A percentile compares a stretch with the other conserved stretches of the same genome.
Evolutionary conservation across 2,329 filamentous ascomycete genomes (phyloP).

Genomic region (Colletotrichum paranaense): DNA sequence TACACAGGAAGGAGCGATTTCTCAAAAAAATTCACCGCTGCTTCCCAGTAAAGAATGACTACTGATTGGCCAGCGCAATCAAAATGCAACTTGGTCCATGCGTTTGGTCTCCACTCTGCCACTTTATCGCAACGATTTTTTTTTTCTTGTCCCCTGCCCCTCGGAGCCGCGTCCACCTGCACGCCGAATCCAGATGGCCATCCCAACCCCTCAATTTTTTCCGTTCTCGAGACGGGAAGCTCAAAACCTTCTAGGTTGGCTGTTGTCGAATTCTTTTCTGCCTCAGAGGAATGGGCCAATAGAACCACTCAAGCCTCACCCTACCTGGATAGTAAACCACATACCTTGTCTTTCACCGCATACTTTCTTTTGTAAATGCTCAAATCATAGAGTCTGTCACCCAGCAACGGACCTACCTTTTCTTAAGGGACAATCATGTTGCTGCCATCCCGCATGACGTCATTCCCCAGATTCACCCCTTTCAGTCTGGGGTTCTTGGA

Average conservation of each 20-base stretch:
- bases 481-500: neutral
- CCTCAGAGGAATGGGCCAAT: neutral
- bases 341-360: neutral
- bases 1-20: constrained; percentile 48
- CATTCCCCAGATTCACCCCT: constrained; percentile 1
- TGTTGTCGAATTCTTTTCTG: neutral
- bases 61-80: neutral
- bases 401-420: too few relatives aligned
- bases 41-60: constrained; percentile 16
- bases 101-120: constrained; percentile 1
- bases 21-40: constrained; percentile 47
- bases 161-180: constrained; percentile 16
- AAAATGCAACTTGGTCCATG: constrained; percentile 13
- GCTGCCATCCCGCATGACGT: neutral
- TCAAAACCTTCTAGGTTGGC: neutral
- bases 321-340: neutral
- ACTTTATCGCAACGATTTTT: constrained; percentile 31
- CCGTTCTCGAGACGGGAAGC: neutral
- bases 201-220: constrained; percentile 34
- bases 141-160: constrained; percentile 8
- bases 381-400: too few relatives aligned
- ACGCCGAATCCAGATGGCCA: neutral
- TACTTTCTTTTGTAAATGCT: neutral
- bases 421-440: neutral
- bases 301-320: neutral